A percentile compares a stretch with the other conserved stretches of the same genome.
Evolutionary conservation across 805 yeast genomes (phyloP).

Genomic region (Spathaspora boniae): DNA sequence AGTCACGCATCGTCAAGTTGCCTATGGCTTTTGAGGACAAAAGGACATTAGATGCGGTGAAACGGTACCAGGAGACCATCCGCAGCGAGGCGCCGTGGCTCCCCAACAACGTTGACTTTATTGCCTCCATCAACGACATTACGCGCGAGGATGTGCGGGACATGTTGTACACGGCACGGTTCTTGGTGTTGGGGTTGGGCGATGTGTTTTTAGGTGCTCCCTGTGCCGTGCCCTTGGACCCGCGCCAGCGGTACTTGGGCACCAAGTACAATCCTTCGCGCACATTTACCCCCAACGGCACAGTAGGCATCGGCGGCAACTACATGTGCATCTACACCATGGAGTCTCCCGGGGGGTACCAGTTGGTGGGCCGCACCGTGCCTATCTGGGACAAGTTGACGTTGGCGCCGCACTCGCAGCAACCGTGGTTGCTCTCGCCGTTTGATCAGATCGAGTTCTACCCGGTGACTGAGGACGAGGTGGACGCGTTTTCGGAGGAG

Average conservation of each 20-base stretch:
- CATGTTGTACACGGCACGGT: conserved; percentile 85
- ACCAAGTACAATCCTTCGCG: conserved; percentile 95
- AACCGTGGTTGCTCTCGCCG: conserved; percentile 88
- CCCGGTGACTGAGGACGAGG: conserved; percentile 82
- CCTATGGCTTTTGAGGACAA: conserved; percentile 98
- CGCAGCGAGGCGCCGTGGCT: conserved; percentile 95
- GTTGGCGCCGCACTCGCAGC: conserved; percentile 56
- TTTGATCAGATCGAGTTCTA: conserved; percentile 94
- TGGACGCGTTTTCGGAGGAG: conserved; percentile 68
- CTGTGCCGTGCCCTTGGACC: conserved; percentile 97
- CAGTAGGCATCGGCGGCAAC: conserved; percentile 98
- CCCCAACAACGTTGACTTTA: conserved; percentile 95
- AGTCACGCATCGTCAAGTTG: conserved; percentile 74
- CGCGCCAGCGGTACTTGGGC: conserved; percentile 89
- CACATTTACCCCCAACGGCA: conserved; percentile 94
- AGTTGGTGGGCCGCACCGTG: conserved; percentile 91
- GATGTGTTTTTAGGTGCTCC: conserved; percentile 98
- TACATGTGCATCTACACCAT: conserved; percentile 98
- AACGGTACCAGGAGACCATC: conserved; percentile 89
- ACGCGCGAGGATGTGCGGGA: conserved; percentile 72
- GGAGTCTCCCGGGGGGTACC: conserved; percentile 99
- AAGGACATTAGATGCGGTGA: conserved; percentile 83
- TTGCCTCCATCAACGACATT: conserved; percentile 83
- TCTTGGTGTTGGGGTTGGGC: conserved; percentile 91
- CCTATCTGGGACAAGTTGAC: conserved; percentile 97